Evolutionary conservation across 768 basidiomycete species (phyloP).

Genomic region (Podaxis sp.): DNA sequence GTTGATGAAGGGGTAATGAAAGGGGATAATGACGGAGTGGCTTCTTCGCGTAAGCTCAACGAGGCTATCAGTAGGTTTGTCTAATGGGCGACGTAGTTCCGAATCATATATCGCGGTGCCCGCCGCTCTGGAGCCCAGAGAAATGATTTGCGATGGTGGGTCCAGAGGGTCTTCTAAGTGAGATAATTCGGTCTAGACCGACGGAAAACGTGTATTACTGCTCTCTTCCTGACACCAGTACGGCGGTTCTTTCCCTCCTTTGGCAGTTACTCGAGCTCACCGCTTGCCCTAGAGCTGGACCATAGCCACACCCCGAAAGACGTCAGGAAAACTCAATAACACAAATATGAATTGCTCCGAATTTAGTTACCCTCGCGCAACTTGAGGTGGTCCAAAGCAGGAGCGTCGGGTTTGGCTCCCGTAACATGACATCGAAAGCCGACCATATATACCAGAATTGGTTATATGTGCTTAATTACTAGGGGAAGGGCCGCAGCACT

Average conservation of each 20-base stretch:
- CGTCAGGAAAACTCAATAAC: not conserved
- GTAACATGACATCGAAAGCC: conserved; percentile 68
- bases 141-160: conserved; percentile 69
- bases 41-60: not conserved
- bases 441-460: conserved; percentile 53
- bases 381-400: conserved; percentile 49
- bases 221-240: conserved; percentile 66
- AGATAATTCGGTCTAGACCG: not conserved
- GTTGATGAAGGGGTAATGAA: not conserved
- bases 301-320: not conserved
- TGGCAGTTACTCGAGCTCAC: conserved; percentile 55
- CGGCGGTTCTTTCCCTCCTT: conserved; percentile 66
- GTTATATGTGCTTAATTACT: not conserved
- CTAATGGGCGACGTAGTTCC: conserved; percentile 38
- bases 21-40: not conserved
- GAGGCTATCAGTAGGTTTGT: not conserved
- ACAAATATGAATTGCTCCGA: not conserved
- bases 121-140: conserved; percentile 70
- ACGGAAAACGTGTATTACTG: conserved; percentile 40
- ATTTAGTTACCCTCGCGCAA: conserved; percentile 58
- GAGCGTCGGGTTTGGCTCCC: conserved; percentile 42
- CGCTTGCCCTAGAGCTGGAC: conserved; percentile 34
- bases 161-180: conserved; percentile 54
- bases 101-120: conserved; percentile 69
- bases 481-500: not conserved